phyloP scores from a whole-genome alignment of 163 green algal genomes.

The Scenedesmus sp. region DNA sequence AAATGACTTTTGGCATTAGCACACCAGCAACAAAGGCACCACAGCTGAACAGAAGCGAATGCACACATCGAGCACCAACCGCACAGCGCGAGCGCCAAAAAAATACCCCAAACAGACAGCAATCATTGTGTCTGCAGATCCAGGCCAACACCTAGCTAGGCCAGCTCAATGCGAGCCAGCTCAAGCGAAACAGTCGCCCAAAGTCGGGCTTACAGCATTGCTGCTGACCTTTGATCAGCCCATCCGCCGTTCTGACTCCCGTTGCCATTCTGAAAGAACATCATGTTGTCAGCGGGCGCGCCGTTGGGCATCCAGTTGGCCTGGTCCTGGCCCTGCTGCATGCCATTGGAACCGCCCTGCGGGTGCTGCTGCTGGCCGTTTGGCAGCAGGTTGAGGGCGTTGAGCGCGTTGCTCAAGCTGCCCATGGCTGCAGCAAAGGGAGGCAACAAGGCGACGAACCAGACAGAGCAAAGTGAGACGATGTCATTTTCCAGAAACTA shows the following conservation, averaged over 20 bases:
- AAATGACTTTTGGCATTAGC: background rate
- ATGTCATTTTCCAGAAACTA: background rate
- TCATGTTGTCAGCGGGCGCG: constrained; percentile 47
- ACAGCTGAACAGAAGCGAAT: background rate
- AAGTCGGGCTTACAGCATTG: background rate
- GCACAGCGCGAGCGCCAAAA: background rate
- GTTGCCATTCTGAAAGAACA: constrained; percentile 51
- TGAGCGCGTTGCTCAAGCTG: constrained; percentile 27
- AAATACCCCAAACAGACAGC: background rate
- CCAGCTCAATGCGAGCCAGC: background rate
- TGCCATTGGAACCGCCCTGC: background rate
- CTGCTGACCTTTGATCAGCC: constrained; percentile 48
- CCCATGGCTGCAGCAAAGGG: constrained; percentile 40
- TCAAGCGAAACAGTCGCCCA: background rate
- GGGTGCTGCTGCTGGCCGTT: constrained; percentile 5
- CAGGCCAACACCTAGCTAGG: background rate
- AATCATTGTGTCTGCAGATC: no score
- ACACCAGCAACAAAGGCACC: background rate
- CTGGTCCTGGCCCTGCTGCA: constrained; percentile 16
- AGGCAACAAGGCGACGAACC: background rate
- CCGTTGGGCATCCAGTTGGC: constrained; percentile 40
- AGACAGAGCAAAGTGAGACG: background rate
- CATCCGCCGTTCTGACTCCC: constrained; percentile 36
- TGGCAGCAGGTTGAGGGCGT: constrained; percentile 35
- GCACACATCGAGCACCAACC: background rate